Evolutionary conservation across 495 filamentous ascomycete species (phyloP), one percentile per base, ranked within the genome.

Genomic region (Talaromyces nanjingensis): DNA sequence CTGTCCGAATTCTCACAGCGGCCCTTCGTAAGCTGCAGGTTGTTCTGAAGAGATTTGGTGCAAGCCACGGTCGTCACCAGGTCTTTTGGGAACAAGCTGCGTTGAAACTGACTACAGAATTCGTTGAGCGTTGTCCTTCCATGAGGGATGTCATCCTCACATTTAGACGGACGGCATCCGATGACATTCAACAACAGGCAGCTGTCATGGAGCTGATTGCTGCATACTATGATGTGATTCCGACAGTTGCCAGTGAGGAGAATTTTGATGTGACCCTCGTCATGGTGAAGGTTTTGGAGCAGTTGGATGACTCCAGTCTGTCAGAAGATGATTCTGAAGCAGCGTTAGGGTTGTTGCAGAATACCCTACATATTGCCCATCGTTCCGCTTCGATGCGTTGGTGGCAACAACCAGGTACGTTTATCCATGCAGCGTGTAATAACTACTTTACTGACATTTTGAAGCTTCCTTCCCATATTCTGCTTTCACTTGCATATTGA

Each of bases 231-330:
- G 84, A 92, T 67, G 82, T 91, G 2, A 77, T 92, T 25, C 92
- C 94, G 2, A 86, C 91, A 68, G 74, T 91, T 20, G 92, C 92
- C 0, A 75, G 96, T 31, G 86, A 87, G 63, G 90, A 93, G 59
- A 92, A 85, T 59, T 91, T 97, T 66, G 96, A 97, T 72, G 88
- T 93, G 16, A 91, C 91, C 0, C 73, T 87, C 5, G 76, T 89
- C 16, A 75, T 97, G n/a, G 83, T 89, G 16, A 81, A 85, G 59
- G 81, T 86, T 6, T 74, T 96, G 52, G 76, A 79, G 56, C 74
- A 79, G 47, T 63, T 83, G 6, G 82, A 87, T 14, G 68, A 78
- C 14, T 18, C 66, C 1, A 74, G 73, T 6, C 33, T 77, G 18
- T 69, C 63, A 11, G 42, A 67, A 4, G 77, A 78, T 34, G 74